Base-by-base conservation (phyloP, 73 alveolate species). In the Effrenium voratum region DNA sequence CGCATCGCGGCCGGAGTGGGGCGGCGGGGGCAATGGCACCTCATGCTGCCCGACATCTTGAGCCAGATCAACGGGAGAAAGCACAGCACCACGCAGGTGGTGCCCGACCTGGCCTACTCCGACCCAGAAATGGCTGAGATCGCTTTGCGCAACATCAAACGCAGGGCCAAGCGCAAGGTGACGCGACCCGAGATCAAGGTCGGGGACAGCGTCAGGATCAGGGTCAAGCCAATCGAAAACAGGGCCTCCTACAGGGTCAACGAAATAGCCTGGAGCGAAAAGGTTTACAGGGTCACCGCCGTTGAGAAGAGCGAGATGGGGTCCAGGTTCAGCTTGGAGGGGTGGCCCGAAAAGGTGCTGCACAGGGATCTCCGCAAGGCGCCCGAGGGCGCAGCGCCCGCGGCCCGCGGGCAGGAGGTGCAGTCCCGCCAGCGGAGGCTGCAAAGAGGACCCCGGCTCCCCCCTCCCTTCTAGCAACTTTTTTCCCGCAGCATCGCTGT, bases 221-320 rank as follows among this genome's bases (percentile, higher is more conserved):
- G 82, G 82, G 82, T 70, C 13, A 70, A 70, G 24, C 82, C 82
- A 36, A 32, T 44, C 32, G 82, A 70, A 32, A 46, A 46, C 24
- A 19, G 82, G 82, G 82, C 49, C n/a, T 44, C 82, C 47, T 70
- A 70, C 82, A 70, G 82, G 82, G 82, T 70, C 82, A 70, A 44
- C 13, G 82, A 70, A 70, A 70, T 30, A 34, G 82, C 82, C 50
- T 70, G 82, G 82, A 34, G 49, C 47, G 82, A 70, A 70, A 19
- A 70, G 38, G 38, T 46, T 26, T 70, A 70, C 82, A 32, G 13
- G 49, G 38, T 70, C 82, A 15, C 82, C 5, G 49, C n/a, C 0
- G 38, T 70, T 30, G 82, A 70, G 24, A 36, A 70, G 49, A 70
- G 49, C 15, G 82, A 70, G 49, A 70, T 70, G 82, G 82, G 82